A percentile compares a stretch with the other conserved stretches of the same genome.
These are phyloP conservation scores for Mycena sanguinolenta DNA, from an alignment of 768 basidiomycete species.

Conservation along the genomic window DNA sequence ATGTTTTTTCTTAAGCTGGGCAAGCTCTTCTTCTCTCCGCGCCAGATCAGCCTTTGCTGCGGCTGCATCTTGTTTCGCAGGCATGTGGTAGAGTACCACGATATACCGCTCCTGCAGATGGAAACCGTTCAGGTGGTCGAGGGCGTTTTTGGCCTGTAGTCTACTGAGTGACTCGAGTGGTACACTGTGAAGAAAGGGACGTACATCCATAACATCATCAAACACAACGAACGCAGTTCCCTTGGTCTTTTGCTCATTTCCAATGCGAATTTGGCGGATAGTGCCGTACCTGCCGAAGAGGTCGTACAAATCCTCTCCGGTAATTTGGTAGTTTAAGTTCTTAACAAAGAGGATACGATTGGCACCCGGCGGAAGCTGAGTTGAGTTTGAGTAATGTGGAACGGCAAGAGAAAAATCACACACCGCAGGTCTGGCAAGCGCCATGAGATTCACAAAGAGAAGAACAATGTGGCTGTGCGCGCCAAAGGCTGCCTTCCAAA, in stretches of 20 bases:
- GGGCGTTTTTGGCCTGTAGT: constrained; percentile 91
- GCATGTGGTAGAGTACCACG: constrained; percentile 98
- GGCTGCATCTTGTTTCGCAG: constrained; percentile 95
- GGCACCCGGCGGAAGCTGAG: constrained; percentile 89
- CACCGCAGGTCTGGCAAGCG: constrained; percentile 79
- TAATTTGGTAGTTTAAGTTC: constrained; percentile 93
- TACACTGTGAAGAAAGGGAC: constrained; percentile 41
- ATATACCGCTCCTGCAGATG: constrained; percentile 98
- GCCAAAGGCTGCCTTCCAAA: neutral
- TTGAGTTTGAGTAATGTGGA: constrained; percentile 7
- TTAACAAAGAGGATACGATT: constrained; percentile 95
- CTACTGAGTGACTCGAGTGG: constrained; percentile 32
- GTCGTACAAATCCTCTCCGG: constrained; percentile 95
- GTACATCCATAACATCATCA: constrained; percentile 95
- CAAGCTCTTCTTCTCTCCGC: constrained; percentile 90
- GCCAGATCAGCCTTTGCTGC: constrained; percentile 94
- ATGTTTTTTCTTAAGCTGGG: constrained; percentile 87
- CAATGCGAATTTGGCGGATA: constrained; percentile 94
- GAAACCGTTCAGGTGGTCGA: constrained; percentile 97
- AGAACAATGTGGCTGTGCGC: constrained; percentile 3
- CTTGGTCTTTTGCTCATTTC: constrained; percentile 91
- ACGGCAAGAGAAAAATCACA: constrained; percentile 38
- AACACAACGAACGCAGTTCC: constrained; percentile 98
- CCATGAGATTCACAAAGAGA: constrained; percentile 57
- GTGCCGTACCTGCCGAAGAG: constrained; percentile 97